These are phyloP conservation scores for Citrullus amarus DNA, from an alignment of 306 rosid genomes.

Conservation along the genomic window DNA sequence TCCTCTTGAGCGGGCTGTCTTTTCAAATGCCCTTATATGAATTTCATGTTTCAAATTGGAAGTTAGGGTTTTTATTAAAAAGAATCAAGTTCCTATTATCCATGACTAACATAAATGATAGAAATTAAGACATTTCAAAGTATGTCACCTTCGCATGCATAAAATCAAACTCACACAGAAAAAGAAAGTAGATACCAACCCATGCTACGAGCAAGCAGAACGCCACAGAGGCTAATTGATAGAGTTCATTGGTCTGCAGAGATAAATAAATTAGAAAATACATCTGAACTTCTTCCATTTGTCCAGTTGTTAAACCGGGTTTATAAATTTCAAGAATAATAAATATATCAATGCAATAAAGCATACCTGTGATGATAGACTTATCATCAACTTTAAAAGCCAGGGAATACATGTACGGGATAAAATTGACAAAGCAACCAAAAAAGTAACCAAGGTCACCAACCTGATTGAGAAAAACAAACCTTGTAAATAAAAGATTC, in stretches of 20 bases:
- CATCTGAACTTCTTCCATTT: neutral
- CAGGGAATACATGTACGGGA: slow-evolving; percentile 83
- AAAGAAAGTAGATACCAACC: slow-evolving; percentile 42
- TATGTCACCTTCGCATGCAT: neutral
- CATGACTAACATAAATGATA: neutral
- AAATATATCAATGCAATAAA: slow-evolving; percentile 17
- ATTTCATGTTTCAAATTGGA: neutral
- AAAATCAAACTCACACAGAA: neutral
- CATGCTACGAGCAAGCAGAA: slow-evolving; percentile 98
- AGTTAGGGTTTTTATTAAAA: neutral
- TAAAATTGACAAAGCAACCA: slow-evolving; percentile 63
- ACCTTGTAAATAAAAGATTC: neutral
- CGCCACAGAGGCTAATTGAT: slow-evolving; percentile 95
- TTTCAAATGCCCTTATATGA: neutral
- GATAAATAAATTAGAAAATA: neutral
- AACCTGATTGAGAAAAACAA: slow-evolving; percentile 40
- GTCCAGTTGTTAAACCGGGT: neutral
- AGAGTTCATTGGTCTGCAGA: slow-evolving; percentile 95
- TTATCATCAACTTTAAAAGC: slow-evolving; percentile 88
- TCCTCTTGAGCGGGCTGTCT: neutral
- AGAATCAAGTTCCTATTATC: too few relatives aligned
- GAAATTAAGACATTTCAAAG: neutral
- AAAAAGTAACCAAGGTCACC: slow-evolving; percentile 54
- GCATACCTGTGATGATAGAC: slow-evolving; percentile 88
- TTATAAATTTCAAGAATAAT: slow-evolving; percentile 5